phyloP scores from a whole-genome alignment of 1,139 yeast genomes.

The Magnusiomyces clavatus region DNA sequence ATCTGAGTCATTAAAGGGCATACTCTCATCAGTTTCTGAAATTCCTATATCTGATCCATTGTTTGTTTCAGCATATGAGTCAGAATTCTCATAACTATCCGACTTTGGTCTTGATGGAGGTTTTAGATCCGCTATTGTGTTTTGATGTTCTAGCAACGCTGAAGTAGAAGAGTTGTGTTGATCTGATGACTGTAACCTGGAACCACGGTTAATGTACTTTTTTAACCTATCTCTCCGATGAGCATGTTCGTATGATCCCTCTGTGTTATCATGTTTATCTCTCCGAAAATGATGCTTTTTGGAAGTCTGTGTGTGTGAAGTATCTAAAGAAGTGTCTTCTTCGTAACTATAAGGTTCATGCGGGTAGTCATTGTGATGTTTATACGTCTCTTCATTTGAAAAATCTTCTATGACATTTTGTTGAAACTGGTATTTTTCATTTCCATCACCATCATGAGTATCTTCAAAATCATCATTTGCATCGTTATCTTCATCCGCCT shows the following conservation, averaged over 20 bases:
- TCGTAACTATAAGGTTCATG: too few relatives aligned
- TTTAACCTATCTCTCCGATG: slow-evolving; percentile 3
- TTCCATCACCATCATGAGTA: neutral
- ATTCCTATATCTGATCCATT: neutral
- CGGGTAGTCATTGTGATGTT: too few relatives aligned
- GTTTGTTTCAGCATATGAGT: neutral
- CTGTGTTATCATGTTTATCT: neutral
- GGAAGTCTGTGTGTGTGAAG: too few relatives aligned
- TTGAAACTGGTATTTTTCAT: neutral
- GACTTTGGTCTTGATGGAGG: too few relatives aligned
- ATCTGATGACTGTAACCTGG: neutral
- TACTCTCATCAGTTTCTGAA: neutral
- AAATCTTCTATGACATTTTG: neutral
- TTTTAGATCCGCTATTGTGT: too few relatives aligned
- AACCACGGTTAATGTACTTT: slow-evolving; percentile 7
- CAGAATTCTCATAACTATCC: neutral
- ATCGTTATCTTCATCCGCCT: neutral
- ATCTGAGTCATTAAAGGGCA: neutral
- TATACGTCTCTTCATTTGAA: neutral
- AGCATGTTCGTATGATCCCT: neutral
- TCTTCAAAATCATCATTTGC: slow-evolving; percentile 2
- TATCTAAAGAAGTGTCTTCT: too few relatives aligned
- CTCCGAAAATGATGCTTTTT: neutral
- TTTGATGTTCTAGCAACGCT: too few relatives aligned
- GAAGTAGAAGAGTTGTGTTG: too few relatives aligned